Evolutionary conservation across 2,329 filamentous ascomycete species (phyloP).

Genomic region (Leptographium lundbergii): DNA sequence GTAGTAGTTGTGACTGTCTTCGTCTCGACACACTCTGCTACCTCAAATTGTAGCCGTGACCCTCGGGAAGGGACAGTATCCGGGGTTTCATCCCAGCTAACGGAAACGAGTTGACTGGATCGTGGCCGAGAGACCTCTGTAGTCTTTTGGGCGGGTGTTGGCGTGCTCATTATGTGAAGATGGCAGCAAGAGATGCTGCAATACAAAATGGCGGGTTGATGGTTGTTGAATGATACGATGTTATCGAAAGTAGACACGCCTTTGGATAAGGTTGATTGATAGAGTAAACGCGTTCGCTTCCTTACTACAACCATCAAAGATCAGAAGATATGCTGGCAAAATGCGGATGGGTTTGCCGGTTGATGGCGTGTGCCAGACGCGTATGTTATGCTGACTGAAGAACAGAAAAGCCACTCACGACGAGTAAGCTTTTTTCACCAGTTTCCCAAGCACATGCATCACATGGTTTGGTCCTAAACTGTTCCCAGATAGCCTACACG

Average conservation of each 20-base stretch:
- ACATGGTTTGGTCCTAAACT: neutral
- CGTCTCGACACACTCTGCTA: slow-evolving; percentile 54
- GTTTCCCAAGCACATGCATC: neutral
- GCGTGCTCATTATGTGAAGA: slow-evolving; percentile 7
- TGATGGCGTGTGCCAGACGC: neutral
- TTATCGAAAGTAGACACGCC: neutral
- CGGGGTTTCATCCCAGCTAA: slow-evolving; percentile 21
- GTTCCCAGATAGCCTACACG: neutral
- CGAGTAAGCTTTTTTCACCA: neutral
- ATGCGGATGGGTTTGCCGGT: neutral
- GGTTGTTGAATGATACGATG: too few relatives aligned
- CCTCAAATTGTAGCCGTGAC: slow-evolving; percentile 37
- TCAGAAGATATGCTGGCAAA: neutral
- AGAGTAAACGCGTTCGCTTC: neutral
- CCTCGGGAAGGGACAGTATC: slow-evolving; percentile 13
- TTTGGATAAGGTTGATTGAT: neutral
- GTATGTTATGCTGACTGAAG: neutral
- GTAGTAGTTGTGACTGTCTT: slow-evolving; percentile 81
- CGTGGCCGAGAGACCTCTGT: slow-evolving; percentile 20
- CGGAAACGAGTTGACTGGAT: slow-evolving; percentile 21
- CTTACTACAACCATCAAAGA: neutral
- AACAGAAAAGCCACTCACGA: neutral
- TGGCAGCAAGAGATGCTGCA: neutral
- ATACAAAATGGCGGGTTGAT: neutral
- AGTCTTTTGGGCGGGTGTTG: slow-evolving; percentile 14